Conservation (phyloP, 208 protist genomes). For the Borovskyia barvae region DNA sequence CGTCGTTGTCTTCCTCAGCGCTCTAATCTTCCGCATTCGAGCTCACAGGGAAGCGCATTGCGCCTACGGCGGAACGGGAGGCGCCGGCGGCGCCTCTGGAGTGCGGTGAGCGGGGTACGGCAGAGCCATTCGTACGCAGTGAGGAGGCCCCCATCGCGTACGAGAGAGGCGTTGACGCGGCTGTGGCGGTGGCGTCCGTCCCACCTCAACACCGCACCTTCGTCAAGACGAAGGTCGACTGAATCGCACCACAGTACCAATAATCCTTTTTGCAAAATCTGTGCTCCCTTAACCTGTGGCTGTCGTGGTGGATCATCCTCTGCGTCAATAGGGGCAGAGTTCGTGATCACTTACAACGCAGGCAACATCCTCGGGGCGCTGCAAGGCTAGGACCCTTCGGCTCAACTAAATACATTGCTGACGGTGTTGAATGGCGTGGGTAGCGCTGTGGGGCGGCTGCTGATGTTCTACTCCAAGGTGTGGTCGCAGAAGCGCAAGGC, state of each 20-base stretch:
- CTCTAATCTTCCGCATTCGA: no score
- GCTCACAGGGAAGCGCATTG: no score
- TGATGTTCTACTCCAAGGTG: conserved; percentile 56
- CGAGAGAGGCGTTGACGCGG: not conserved
- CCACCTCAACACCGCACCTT: not conserved
- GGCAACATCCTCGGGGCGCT: conserved; percentile 48
- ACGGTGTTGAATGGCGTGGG: conserved; percentile 65
- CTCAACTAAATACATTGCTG: conserved; percentile 43
- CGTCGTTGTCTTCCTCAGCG: no score
- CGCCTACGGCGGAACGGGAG: no score
- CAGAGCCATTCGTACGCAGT: no score
- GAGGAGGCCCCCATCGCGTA: not conserved
- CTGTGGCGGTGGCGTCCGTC: not conserved
- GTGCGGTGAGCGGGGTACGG: no score
- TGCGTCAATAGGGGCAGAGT: conserved; percentile 30
- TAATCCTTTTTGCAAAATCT: conserved; percentile 45
- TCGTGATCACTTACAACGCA: conserved; percentile 62
- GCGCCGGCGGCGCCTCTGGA: no score
- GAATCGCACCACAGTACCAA: conserved; percentile 62
- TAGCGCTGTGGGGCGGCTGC: conserved; percentile 56
- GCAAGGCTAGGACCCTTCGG: conserved; percentile 22
- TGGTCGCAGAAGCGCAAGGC: conserved; percentile 47
- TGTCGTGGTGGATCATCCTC: conserved; percentile 52
- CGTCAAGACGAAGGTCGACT: conserved; percentile 43
- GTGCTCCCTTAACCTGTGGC: conserved; percentile 40